Conservation (phyloP, 139 green algal genomes). For the Chlamydomonas eustigma region DNA sequence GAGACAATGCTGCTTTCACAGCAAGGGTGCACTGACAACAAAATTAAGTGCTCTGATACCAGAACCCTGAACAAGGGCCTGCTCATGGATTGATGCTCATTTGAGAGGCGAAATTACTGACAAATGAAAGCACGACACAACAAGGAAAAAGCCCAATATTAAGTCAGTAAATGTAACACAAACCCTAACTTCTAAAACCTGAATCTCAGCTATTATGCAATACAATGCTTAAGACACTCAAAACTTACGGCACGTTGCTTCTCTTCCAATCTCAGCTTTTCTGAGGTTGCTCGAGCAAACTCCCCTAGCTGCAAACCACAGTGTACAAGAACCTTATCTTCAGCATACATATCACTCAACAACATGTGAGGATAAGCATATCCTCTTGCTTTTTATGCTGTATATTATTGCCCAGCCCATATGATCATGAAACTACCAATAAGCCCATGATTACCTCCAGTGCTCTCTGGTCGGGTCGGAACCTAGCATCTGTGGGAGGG, state of each 20-base stretch:
- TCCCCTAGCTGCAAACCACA: conserved; percentile 17
- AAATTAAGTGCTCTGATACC: neutral
- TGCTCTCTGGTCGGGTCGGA: conserved; percentile 70
- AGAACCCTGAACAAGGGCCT: neutral
- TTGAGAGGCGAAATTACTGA: too few species aligned
- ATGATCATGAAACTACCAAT: too few species aligned
- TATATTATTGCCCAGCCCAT: too few species aligned
- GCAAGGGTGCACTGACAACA: neutral
- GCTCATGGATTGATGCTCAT: neutral
- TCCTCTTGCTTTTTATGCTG: too few species aligned
- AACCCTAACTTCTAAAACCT: neutral
- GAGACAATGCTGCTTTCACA: too few species aligned
- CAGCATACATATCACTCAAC: too few species aligned
- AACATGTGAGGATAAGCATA: too few species aligned
- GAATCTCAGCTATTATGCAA: neutral
- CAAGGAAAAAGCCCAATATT: too few species aligned
- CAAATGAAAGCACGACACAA: neutral
- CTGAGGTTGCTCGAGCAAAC: conserved; percentile 51
- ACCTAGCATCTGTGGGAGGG: conserved; percentile 72
- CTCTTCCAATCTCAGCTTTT: conserved; percentile 84
- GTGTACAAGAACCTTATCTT: neutral
- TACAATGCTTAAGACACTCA: neutral
- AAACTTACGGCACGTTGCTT: conserved; percentile 66
- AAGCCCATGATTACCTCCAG: too few species aligned
- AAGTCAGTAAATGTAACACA: neutral